Evolutionary conservation across 441 rosid species (phyloP), one percentile per base, ranked within the genome.

Genomic region (Omphalea diandra): DNA sequence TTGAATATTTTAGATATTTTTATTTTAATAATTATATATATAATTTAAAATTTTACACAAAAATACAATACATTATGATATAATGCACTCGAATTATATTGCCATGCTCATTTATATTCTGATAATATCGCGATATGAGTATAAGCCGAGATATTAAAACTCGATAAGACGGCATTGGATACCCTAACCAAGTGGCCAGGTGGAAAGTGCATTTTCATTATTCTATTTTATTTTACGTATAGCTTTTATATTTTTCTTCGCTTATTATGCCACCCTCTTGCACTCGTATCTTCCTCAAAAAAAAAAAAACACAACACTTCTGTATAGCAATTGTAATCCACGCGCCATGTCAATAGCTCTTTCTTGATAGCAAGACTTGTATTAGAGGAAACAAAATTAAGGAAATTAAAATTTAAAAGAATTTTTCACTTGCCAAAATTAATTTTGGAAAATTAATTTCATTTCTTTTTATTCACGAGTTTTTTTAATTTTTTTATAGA

Each of bases 171-270:
- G 73, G 59, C 65, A 72, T 77, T 69, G 84, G 81, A 81, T 81
- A 22, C 84, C 77, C 76, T 73, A 74, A 38, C 5, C 54, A 22
- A 73, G 79, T 81, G 77, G 84, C 81, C 80, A 75, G 65, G 81
- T 75, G 81, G 81, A 69, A 81, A 72, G 72, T 62, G 69, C 55
- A 47, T 38, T 80, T 74, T 57, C 3, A 36, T 43, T 70, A 50
- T n/a, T n/a, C n/a, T n/a, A n/a, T n/a, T n/a, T n/a, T n/a, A n/a
- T 76, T 41, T 63, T 55, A 17, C 2, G 43, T 61, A 56, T 15
- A 32, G 22, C 46, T 58, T 22, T 46, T 67, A 12, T 26, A 32
- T 46, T 63, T 58, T 72, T 20, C 43, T 33, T 8, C 17, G 32
- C 7, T 36, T 10, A 40, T 47, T 62, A 14, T 11, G 5, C 58